phyloP scores from a whole-genome alignment of 139 green algal genomes.

The Closterium sp. region DNA sequence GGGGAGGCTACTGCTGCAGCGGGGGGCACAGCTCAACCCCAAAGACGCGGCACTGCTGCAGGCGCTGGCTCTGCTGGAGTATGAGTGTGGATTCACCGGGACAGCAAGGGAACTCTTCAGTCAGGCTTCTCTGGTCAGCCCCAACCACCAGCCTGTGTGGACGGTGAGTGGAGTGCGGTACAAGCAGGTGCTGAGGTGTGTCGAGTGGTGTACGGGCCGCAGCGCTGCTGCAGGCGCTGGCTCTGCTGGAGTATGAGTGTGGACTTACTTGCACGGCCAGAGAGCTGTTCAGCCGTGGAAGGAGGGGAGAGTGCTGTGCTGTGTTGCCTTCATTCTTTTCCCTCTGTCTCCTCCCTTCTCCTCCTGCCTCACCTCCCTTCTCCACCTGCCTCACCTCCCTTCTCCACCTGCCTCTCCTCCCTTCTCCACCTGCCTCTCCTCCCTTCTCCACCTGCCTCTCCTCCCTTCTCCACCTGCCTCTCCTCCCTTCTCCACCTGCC shows the following conservation, averaged over 20 bases:
- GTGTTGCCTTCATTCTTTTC: too few relatives aligned
- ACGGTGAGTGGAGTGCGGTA: constrained; percentile 19
- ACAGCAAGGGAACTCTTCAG: constrained; percentile 46
- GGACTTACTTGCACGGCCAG: constrained; percentile 12
- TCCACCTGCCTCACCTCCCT: too few relatives aligned
- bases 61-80: constrained; percentile 29
- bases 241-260: constrained; percentile 32
- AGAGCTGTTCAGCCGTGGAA: constrained; percentile 51
- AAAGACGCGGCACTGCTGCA: constrained; percentile 58
- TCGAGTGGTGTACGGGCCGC: too few relatives aligned
- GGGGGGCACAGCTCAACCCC: constrained; percentile 75
- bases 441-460: too few relatives aligned
- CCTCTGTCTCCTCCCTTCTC: too few relatives aligned
- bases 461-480: too few relatives aligned
- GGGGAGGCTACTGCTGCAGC: constrained; percentile 67
- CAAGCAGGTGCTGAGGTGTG: too few relatives aligned
- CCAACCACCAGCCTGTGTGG: constrained; percentile 52
- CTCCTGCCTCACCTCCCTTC: too few relatives aligned
- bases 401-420: too few relatives aligned
- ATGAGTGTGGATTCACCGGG: constrained; percentile 21
- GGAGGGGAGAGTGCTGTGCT: too few relatives aligned
- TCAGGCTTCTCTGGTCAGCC: constrained; percentile 19
- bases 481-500: too few relatives aligned
- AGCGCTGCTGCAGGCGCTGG: constrained; percentile 60
- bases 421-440: too few relatives aligned